phyloP scores from a whole-genome alignment of 2,329 filamentous ascomycete species.

The Claviceps paspali region DNA sequence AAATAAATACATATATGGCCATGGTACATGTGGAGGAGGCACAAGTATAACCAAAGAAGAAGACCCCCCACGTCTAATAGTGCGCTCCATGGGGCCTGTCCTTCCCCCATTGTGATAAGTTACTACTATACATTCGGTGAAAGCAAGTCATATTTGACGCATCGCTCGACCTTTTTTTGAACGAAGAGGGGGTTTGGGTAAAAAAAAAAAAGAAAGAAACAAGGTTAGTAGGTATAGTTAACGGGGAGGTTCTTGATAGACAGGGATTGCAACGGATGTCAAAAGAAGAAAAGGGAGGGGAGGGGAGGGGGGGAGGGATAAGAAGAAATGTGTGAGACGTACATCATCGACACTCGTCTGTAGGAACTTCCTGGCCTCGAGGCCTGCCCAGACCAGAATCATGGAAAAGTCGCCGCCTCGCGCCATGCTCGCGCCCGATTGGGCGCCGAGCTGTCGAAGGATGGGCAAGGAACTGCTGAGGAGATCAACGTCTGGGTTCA shows the following conservation, averaged over 20 bases:
- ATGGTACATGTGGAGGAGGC: not conserved
- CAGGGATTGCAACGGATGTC: too few species aligned
- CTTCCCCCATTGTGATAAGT: too few species aligned
- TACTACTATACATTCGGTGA: slow-evolving; percentile 73
- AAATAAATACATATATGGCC: not conserved
- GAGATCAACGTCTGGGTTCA: slow-evolving; percentile 79
- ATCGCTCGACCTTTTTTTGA: slow-evolving; percentile 53
- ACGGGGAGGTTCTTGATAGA: too few species aligned
- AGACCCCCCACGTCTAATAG: too few species aligned
- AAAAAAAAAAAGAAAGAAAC: not conserved
- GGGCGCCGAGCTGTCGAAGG: slow-evolving; percentile 68
- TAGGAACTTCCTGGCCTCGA: slow-evolving; percentile 79
- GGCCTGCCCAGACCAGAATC: slow-evolving; percentile 78
- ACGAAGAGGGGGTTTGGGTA: too few species aligned
- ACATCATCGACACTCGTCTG: slow-evolving; percentile 83
- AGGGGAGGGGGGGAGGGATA: too few species aligned
- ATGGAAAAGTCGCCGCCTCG: slow-evolving; percentile 66
- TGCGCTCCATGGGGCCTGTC: too few species aligned
- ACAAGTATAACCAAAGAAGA: too few species aligned
- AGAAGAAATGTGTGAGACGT: too few species aligned
- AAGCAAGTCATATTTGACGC: slow-evolving; percentile 79
- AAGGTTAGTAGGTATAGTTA: too few species aligned
- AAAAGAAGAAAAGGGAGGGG: not conserved
- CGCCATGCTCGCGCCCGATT: slow-evolving; percentile 55
- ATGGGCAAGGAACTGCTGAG: slow-evolving; percentile 80